These are phyloP conservation scores for Testicularia cyperi DNA, from an alignment of 1,284 basidiomycete species.

Conservation along the genomic window DNA sequence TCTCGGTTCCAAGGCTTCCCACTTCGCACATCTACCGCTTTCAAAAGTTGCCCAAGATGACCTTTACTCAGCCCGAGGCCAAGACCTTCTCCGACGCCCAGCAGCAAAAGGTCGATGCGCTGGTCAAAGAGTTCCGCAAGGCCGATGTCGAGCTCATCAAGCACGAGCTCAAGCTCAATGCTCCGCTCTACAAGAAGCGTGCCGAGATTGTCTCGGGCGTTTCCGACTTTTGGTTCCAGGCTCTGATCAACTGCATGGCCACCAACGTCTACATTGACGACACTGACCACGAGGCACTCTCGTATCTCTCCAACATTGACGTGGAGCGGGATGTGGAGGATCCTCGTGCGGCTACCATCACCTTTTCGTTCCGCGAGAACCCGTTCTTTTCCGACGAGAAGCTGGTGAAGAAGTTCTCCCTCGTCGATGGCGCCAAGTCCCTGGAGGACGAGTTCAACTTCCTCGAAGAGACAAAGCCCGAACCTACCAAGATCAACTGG, in stretches of 20 bases:
- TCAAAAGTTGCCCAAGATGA: no score
- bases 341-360: conserved; percentile 51
- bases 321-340: conserved; percentile 48
- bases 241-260: conserved; percentile 53
- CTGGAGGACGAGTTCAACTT: conserved; percentile 54
- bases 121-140: conserved; percentile 45
- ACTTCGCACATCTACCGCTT: no score
- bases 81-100: conserved; percentile 34
- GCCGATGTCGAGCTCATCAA: conserved; percentile 50
- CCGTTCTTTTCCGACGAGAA: conserved; percentile 46
- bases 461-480: conserved; percentile 48
- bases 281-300: conserved; percentile 51
- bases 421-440: conserved; percentile 39
- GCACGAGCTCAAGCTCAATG: conserved; percentile 47
- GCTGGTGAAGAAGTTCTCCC: conserved; percentile 52
- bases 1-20: no score
- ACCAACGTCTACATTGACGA: conserved; percentile 57
- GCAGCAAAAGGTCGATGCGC: conserved; percentile 38
- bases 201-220: conserved; percentile 45
- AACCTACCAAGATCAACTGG: conserved; percentile 70
- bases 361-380: conserved; percentile 54
- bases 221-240: conserved; percentile 54
- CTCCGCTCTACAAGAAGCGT: conserved; percentile 53
- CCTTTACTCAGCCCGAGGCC: conserved; percentile 19
- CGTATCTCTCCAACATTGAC: conserved; percentile 46